Base-by-base conservation (phyloP, 2,329 filamentous ascomycete genomes). In the Ophiostoma australiae region DNA sequence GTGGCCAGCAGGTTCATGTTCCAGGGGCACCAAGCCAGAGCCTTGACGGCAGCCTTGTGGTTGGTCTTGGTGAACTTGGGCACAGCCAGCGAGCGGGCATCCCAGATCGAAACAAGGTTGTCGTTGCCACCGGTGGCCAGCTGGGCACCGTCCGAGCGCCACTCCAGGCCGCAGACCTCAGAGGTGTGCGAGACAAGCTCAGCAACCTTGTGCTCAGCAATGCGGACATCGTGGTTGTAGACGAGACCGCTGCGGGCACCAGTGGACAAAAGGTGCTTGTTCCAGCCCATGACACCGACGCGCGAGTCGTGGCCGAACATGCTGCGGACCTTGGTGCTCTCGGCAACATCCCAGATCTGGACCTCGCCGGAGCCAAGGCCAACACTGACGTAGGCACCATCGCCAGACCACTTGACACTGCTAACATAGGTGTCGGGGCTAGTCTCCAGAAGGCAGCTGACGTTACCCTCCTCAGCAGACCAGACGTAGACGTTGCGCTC, bases 51-150 rank as follows among this genome's bases (percentile, higher is more conserved):
- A 71, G 95, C 95, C 82, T 95, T 95, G 86, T 99, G 95, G 87
- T 99, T 99, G 78, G 94, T 97, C 90, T 99, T 99, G 82, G 93
- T 95, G 85, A 98, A 98, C 84, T 98, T 98, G 80, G 95, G 95
- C 11, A 96, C 94, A 23, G 89, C 90, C 72, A 99, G 86, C 10
- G 93, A 95, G 69, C 95, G 93, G 71, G 95, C 94, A 81, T 99
- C 95, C 95, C 95, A 99, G 83, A 99, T 99, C 77, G 92, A 96
- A 75, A 99, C 95, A 70, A 99, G 86, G 85, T 99, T 99, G 86
- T 99, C 95, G 78, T 99, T 99, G 80, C 94, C 95, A 77, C 95
- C 95, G 70, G 95, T 98, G 70, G 95, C 95, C 73, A 99, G 91
- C 85, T 98, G 95, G 70, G 94, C 92, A 76, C 95, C 95, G 79